These are phyloP conservation scores for Asterionellopsis glacialis DNA, from an alignment of 108 stramenopile species.

Conservation along the genomic window DNA sequence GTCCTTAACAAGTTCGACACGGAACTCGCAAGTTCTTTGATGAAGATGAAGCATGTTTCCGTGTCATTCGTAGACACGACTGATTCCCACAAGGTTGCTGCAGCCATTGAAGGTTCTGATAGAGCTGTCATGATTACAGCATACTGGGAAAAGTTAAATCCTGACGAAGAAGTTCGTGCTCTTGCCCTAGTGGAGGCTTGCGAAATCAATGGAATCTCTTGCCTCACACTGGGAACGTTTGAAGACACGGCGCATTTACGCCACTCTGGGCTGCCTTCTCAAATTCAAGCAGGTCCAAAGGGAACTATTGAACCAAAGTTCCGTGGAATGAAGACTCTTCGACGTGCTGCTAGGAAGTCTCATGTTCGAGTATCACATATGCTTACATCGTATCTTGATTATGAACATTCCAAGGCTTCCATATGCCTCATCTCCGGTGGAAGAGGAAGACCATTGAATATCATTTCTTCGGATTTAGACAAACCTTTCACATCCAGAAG, in stretches of 20 bases:
- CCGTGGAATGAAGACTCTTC: constrained; percentile 31
- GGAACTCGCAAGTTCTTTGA: neutral
- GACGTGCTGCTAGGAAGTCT: constrained; percentile 21
- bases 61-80: constrained; percentile 21
- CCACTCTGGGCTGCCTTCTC: constrained; percentile 23
- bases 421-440: constrained; percentile 45
- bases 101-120: constrained; percentile 30
- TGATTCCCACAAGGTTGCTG: neutral
- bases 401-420: constrained; percentile 28
- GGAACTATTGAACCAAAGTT: constrained; percentile 48
- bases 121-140: constrained; percentile 41
- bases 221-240: constrained; percentile 40
- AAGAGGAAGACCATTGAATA: constrained; percentile 17
- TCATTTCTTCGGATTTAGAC: no score
- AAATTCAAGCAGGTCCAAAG: constrained; percentile 30
- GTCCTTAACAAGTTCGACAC: neutral
- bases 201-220: constrained; percentile 24
- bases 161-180: constrained; percentile 46
- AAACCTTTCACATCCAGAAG: neutral
- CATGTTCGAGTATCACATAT: constrained; percentile 44
- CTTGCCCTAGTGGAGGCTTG: constrained; percentile 32
- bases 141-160: constrained; percentile 49
- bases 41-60: neutral
- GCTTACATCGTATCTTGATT: constrained; percentile 49
- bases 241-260: constrained; percentile 39